Evolutionary conservation across 1,284 basidiomycete genomes (phyloP), one percentile per base, ranked within the genome.

Genomic region (Cutaneotrichosporon mucoides): DNA sequence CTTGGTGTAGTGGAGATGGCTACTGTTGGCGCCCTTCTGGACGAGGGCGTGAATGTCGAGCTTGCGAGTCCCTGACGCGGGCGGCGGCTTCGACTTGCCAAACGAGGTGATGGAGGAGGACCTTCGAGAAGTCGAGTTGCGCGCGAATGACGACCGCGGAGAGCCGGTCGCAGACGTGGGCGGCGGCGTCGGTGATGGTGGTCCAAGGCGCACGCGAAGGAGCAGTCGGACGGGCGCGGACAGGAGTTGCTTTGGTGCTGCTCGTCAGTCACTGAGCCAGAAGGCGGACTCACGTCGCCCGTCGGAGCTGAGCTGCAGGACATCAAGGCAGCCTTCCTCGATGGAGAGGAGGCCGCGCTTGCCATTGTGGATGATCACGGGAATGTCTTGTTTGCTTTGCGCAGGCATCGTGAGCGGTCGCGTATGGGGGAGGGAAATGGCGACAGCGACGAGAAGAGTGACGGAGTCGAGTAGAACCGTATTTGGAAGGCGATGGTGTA

Each of bases 221-320:
- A 76, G 60, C 13, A 75, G 66, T 3, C 67, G 62, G 13, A 66
- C 55, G 7, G 73, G 63, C 11, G 61, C 65, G 2, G 73, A 69
- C 4, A 77, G 55, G 3, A 77, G 67, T 8, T 69, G 61, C 51
- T 73, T 75, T 4, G 75, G 75, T 16, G 73, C 75, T 76, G 53
- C 24, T 24, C 24, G 24, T 24, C 24, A 24, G 8, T 16, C 11
- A 54, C 60, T 15, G 56, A n/a, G 15, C 2, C 40, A 11, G 33
- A 16, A 16, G 36, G 12, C n/a, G 37, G 12, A 71, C 75, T 68
- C 57, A 76, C 75, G 75, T 13, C 63, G 59, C 8, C 75, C 75
- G 55, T 76, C 75, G 40, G 63, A 61, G 7, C 72, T 71, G n/a
- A 76, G 64, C 60, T 76, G 73, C 8, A 76, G 63, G 3, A 76